Base-by-base conservation (phyloP, 2,329 filamentous ascomycete species). In the Thelonectria blattea region DNA sequence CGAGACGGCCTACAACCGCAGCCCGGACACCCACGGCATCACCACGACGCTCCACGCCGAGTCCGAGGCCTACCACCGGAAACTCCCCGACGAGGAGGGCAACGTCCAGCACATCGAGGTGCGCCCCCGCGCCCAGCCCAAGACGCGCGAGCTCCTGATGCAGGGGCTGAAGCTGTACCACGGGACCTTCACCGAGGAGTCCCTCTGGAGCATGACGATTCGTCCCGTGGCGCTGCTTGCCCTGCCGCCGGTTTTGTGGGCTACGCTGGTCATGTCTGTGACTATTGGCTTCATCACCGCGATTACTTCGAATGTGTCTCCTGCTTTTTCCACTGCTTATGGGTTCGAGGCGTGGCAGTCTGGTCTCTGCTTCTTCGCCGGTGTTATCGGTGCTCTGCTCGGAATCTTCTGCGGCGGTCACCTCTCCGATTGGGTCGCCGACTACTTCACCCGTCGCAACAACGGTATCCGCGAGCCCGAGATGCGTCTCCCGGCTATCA, bases 281-380 rank as follows among this genome's bases (percentile, higher is more conserved):
- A 82, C 81, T 2, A 82, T 85, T 52, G 81, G 81, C 2, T 84
- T 85, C 69, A 69, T 83, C 4, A 79, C 82, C 0, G 82, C 82
- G 22, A 80, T 85, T 5, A 80, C 81, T 0, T 81, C 83, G 34
- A 85, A 84, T 55, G 80, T 79, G 2, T 74, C 77, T 0, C 59
- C 74, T 0, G 79, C 80, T 12, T 64, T 62, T 52, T 49, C 14
- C 79, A 75, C 65, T 0, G 68, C 77, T 0, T 81, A 81, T 61
- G 71, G 68, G 20, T 80, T 81, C 53, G 59, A 73, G 49, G 66
- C 78, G 1, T 81, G 73, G 72, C 79, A 79, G 69, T 77, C 71
- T 1, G 83, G 82, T 5, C 76, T 85, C 5, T 80, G 78, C 62
- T 85, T 84, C 64, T 70, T 83, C 27, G 65, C 79, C 1, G 76